A percentile compares a stretch with the other conserved stretches of the same genome.
Conservation (phyloP, 805 yeast species). For the Limtongia smithiae region DNA sequence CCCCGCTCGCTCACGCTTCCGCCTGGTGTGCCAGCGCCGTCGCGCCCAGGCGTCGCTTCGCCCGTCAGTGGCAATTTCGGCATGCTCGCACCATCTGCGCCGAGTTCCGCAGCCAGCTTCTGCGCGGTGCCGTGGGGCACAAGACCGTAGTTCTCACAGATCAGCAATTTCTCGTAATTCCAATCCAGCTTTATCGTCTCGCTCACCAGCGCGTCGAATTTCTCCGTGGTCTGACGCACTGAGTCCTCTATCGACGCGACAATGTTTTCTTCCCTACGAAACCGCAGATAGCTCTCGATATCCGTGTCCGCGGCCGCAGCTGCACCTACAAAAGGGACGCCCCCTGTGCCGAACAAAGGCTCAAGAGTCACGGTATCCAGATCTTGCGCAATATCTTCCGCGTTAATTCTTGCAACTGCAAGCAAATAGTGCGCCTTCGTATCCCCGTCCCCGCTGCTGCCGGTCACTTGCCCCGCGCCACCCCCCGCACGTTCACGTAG, state of each 20-base stretch:
- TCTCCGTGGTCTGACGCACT: conserved; percentile 66
- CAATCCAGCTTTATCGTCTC: conserved; percentile 77
- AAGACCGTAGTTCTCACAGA: conserved; percentile 68
- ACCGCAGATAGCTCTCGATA: conserved; percentile 59
- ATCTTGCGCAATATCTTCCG: conserved; percentile 70
- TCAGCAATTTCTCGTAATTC: conserved; percentile 70
- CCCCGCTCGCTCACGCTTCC: conserved; percentile 11
- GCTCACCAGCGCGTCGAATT: conserved; percentile 74
- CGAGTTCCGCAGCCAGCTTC: conserved; percentile 18
- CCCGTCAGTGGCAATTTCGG: conserved; percentile 32
- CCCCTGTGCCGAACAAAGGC: conserved; percentile 34
- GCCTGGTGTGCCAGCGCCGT: background rate
- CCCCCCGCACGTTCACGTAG: conserved; percentile 45
- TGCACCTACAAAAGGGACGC: background rate
- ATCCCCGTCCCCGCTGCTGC: no score
- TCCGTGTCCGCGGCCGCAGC: conserved; percentile 38
- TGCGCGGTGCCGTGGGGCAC: conserved; percentile 33
- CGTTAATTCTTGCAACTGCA: conserved; percentile 83
- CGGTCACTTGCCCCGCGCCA: no score
- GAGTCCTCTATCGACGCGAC: conserved; percentile 79
- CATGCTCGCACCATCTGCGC: conserved; percentile 31
- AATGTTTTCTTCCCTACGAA: conserved; percentile 78
- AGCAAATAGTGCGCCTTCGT: conserved; percentile 68
- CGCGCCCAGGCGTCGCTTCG: background rate
- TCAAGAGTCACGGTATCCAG: conserved; percentile 42